Conservation (phyloP, 768 basidiomycete species). For the Cytidiella melzeri region DNA sequence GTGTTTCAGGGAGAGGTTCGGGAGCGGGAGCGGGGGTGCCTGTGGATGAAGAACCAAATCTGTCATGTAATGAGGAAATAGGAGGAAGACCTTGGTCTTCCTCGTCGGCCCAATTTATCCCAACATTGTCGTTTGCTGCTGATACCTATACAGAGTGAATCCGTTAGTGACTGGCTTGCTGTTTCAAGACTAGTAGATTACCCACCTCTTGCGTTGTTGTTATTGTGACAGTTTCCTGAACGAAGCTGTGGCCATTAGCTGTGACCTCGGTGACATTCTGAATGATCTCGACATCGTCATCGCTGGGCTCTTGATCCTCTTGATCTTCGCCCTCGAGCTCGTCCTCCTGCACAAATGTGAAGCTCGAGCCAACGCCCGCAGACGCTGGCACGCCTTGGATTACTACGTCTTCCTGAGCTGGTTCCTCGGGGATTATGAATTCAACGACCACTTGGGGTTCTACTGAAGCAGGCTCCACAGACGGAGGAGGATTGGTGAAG, state of each 20-base stretch:
- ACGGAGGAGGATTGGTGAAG: conserved; percentile 43
- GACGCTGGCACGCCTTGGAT: conserved; percentile 35
- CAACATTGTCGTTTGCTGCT: conserved; percentile 26
- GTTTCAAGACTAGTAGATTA: neutral
- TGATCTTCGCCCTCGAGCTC: conserved; percentile 55
- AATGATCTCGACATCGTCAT: conserved; percentile 19
- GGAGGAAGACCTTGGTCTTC: conserved; percentile 77
- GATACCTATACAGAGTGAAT: conserved; percentile 3
- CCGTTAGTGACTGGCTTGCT: neutral
- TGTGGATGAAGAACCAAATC: conserved; percentile 68
- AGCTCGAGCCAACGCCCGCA: conserved; percentile 41
- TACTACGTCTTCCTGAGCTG: conserved; percentile 4
- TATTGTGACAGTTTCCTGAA: conserved; percentile 20
- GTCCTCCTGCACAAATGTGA: conserved; percentile 78
- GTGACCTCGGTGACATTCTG: conserved; percentile 15
- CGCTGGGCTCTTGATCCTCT: conserved; percentile 17
- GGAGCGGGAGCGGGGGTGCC: conserved; percentile 48
- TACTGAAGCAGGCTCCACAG: conserved; percentile 26
- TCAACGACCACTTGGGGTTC: conserved; percentile 14
- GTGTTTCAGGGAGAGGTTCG: conserved; percentile 23
- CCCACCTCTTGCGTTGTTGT: conserved; percentile 19
- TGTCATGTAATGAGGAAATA: conserved; percentile 68
- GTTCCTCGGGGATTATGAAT: conserved; percentile 7
- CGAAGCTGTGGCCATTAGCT: conserved; percentile 20
- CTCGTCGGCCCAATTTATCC: conserved; percentile 78